Evolutionary conservation across 148 eudicot species (phyloP).

Genomic region (Arbutus unedo): DNA sequence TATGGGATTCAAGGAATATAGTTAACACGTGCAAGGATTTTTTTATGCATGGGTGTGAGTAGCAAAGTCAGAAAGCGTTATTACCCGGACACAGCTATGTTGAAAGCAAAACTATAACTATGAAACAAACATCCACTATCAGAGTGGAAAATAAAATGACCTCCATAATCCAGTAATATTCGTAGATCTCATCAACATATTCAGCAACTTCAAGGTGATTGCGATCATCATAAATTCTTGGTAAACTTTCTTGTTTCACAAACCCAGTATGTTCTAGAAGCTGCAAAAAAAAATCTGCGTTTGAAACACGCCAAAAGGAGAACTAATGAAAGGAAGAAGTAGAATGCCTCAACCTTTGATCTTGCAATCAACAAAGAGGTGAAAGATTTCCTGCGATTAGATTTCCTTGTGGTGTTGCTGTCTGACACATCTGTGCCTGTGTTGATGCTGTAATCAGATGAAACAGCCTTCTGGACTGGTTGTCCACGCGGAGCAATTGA

Average conservation of each 20-base stretch:
- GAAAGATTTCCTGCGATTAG: conserved; percentile 73
- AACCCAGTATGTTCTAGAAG: conserved; percentile 32
- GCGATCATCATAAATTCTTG: conserved; percentile 59
- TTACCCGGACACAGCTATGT: not conserved
- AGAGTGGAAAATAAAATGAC: conserved; percentile 31
- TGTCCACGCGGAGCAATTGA: conserved; percentile 25
- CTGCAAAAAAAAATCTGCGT: conserved; percentile 32
- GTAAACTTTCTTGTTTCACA: conserved; percentile 41
- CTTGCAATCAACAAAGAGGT: conserved; percentile 58
- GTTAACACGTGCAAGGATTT: not conserved
- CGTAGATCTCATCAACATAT: conserved; percentile 90
- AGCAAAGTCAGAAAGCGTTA: not conserved
- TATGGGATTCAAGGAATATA: not conserved
- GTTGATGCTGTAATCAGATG: conserved; percentile 24
- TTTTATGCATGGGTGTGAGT: not conserved
- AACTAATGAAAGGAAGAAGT: not conserved
- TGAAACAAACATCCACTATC: not conserved
- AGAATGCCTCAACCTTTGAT: conserved; percentile 53
- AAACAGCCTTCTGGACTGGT: conserved; percentile 27
- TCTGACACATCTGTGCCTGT: conserved; percentile 24
- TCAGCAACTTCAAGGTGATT: conserved; percentile 93
- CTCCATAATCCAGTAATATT: conserved; percentile 86
- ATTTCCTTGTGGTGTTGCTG: conserved; percentile 33
- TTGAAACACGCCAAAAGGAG: not conserved
- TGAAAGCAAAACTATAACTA: not conserved